These are phyloP conservation scores for Gyrodon lividus DNA, from an alignment of 768 basidiomycete genomes.

Conservation along the genomic window DNA sequence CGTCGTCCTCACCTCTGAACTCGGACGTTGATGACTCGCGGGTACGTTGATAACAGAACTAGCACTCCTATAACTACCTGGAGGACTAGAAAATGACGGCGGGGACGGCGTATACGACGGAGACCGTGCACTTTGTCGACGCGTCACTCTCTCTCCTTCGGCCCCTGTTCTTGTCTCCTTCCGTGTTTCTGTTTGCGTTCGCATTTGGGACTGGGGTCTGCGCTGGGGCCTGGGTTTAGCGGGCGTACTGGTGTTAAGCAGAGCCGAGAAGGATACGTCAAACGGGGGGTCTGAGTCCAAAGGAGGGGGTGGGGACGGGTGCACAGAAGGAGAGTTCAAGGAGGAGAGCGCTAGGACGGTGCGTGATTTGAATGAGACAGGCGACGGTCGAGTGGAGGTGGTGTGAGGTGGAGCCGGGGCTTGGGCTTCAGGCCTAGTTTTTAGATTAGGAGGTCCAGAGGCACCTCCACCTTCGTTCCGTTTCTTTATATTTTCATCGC, in stretches of 20 bases:
- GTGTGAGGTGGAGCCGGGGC: background rate
- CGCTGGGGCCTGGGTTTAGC: slow-evolving; percentile 20
- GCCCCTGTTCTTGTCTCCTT: too few relatives aligned
- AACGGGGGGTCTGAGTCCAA: slow-evolving; percentile 15
- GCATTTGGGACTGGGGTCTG: background rate
- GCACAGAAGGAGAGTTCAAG: background rate
- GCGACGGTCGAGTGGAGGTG: background rate
- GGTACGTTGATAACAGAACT: too few relatives aligned
- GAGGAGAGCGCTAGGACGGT: background rate
- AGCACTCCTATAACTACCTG: too few relatives aligned
- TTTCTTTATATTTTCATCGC: background rate
- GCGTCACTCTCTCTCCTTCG: background rate
- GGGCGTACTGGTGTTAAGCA: slow-evolving; percentile 29
- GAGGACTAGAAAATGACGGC: background rate
- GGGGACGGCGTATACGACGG: background rate
- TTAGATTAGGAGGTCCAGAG: background rate
- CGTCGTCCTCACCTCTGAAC: background rate
- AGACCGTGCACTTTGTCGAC: background rate
- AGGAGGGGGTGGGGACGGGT: slow-evolving; percentile 1
- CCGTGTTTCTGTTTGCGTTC: too few relatives aligned
- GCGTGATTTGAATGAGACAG: background rate
- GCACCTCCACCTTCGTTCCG: background rate
- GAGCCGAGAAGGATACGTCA: slow-evolving; percentile 24
- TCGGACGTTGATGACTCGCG: too few relatives aligned
- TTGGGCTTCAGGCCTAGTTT: background rate